Conservation (phyloP, 352 stramenopile genomes). For the Phytopythium kandeliae region DNA sequence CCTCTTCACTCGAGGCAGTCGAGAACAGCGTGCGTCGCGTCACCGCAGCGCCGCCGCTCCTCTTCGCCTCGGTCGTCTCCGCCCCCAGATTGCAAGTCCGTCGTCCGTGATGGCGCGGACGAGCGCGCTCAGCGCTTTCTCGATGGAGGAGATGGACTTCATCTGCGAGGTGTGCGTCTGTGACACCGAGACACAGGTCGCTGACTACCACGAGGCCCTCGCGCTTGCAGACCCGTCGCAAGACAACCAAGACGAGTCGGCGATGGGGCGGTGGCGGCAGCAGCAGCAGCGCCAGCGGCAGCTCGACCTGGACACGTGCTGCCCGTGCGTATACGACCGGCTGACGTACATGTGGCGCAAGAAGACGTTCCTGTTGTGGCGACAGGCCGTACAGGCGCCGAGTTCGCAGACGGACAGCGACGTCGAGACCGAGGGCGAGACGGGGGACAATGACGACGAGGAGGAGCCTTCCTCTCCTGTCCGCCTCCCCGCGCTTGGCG, state of each 20-base stretch:
- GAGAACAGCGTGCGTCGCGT: too few species aligned
- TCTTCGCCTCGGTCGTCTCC: too few species aligned
- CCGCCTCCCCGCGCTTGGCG: not conserved
- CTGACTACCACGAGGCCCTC: slow-evolving; percentile 22
- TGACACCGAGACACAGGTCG: slow-evolving; percentile 31
- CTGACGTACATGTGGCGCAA: slow-evolving; percentile 74
- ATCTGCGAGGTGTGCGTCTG: slow-evolving; percentile 56
- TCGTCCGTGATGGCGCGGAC: slow-evolving; percentile 10
- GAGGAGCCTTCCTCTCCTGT: not conserved
- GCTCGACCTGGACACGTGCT: slow-evolving; percentile 40
- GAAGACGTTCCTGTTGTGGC: slow-evolving; percentile 74
- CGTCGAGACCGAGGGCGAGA: not conserved
- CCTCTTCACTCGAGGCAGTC: too few species aligned
- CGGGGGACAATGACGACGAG: not conserved
- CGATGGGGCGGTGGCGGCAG: slow-evolving; percentile 4
- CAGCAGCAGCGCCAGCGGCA: too few species aligned
- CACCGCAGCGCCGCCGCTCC: too few species aligned
- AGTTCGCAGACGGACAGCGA: slow-evolving; percentile 1
- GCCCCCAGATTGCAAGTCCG: too few species aligned
- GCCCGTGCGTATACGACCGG: slow-evolving; percentile 59
- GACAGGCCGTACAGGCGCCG: slow-evolving; percentile 24
- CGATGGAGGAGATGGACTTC: slow-evolving; percentile 60
- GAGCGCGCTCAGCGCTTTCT: slow-evolving; percentile 16
- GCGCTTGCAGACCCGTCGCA: not conserved
- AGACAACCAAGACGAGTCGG: not conserved